A percentile compares a stretch with the other conserved stretches of the same genome.
These are phyloP conservation scores for Sporothrix euskadiensis DNA, from an alignment of 2,329 filamentous ascomycete genomes.

Conservation along the genomic window DNA sequence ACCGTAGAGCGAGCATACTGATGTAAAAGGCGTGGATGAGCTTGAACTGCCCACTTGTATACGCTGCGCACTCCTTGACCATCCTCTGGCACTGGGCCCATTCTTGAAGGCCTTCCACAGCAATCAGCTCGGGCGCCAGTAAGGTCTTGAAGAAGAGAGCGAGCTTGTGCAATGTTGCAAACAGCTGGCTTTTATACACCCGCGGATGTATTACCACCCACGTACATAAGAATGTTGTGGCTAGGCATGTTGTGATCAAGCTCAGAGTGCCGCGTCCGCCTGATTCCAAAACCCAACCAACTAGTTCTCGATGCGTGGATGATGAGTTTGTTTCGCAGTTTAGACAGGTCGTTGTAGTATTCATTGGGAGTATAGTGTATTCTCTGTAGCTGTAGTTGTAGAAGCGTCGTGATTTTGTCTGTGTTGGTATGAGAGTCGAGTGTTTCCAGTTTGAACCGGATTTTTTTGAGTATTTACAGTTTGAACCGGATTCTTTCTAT, in stretches of 20 bases:
- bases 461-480: neutral
- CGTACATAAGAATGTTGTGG: conserved; percentile 10
- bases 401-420: neutral
- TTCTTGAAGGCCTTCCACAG: conserved; percentile 10
- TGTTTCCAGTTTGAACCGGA: neutral
- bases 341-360: neutral
- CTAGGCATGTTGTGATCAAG: conserved; percentile 8
- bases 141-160: conserved; percentile 11
- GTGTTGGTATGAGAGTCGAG: neutral
- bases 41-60: conserved; percentile 4
- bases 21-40: conserved; percentile 13
- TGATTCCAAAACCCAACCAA: conserved; percentile 13
- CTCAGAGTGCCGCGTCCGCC: conserved; percentile 15
- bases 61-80: neutral
- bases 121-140: conserved; percentile 2
- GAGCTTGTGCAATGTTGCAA: conserved; percentile 12
- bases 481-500: no score
- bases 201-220: conserved; percentile 17
- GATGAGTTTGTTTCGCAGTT: neutral
- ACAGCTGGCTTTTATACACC: conserved; percentile 3
- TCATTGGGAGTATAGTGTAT: neutral
- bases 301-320: neutral
- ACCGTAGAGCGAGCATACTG: conserved; percentile 16
- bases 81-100: conserved; percentile 16
- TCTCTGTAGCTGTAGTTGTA: neutral